Percentiles rank a stretch among this genome's conserved stretches.
Conservation (phyloP, 2,329 filamentous ascomycete species). For the Colletotrichum chrysophilum region DNA sequence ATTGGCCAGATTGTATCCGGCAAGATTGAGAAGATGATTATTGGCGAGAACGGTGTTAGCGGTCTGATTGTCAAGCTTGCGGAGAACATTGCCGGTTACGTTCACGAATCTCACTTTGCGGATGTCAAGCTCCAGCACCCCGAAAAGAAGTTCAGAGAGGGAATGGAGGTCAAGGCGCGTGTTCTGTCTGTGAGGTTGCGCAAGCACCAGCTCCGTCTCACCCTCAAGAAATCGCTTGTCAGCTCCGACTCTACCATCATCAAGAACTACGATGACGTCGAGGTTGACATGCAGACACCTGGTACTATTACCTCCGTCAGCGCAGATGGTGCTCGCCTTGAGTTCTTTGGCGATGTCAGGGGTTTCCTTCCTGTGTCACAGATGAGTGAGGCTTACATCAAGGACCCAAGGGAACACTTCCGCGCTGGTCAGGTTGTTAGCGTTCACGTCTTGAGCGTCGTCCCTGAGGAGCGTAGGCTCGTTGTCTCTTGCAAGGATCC, state of each 20-base stretch:
- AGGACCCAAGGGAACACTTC: constrained; percentile 89
- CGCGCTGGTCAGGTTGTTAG: constrained; percentile 88
- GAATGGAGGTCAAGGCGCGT: constrained; percentile 81
- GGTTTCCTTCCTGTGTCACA: constrained; percentile 93
- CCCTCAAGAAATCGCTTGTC: constrained; percentile 91
- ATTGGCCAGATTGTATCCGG: constrained; percentile 82
- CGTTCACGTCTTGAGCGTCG: constrained; percentile 84
- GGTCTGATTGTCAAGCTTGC: constrained; percentile 84
- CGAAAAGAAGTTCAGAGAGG: constrained; percentile 94
- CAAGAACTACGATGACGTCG: constrained; percentile 76
- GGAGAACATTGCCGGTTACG: constrained; percentile 87
- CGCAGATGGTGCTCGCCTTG: constrained; percentile 81
- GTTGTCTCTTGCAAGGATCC: constrained; percentile 94
- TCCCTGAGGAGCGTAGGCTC: constrained; percentile 73
- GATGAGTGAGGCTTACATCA: constrained; percentile 97
- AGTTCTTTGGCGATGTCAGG: constrained; percentile 85
- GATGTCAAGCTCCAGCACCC: constrained; percentile 89
- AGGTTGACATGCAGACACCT: constrained; percentile 77
- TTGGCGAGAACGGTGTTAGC: constrained; percentile 78
- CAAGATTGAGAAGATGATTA: constrained; percentile 82
- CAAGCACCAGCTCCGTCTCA: constrained; percentile 83
- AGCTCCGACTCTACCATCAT: constrained; percentile 86
- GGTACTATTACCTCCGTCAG: constrained; percentile 88
- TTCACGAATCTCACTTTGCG: constrained; percentile 86
- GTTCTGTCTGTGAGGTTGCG: constrained; percentile 80